Evolutionary conservation across 306 rosid species (phyloP).

Genomic region (Benincasa hispida): DNA sequence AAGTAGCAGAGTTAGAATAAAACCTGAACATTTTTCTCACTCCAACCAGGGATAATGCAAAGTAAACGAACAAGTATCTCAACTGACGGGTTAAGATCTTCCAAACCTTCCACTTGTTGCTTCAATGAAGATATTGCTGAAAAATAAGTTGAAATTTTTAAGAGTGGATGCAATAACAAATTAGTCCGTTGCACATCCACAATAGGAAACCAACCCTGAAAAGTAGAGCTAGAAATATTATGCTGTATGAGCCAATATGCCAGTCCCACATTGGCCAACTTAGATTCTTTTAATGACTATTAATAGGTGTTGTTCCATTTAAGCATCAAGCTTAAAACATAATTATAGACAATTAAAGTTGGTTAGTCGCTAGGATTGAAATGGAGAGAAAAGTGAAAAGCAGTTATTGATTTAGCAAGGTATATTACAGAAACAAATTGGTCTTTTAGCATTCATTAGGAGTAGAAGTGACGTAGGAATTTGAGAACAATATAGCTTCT

Average conservation of each 20-base stretch:
- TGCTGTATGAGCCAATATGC: neutral
- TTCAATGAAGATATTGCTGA: slow-evolving; percentile 49
- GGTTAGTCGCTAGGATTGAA: neutral
- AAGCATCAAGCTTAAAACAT: neutral
- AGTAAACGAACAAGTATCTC: slow-evolving; percentile 79
- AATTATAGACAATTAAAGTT: neutral
- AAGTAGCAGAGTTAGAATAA: slow-evolving; percentile 4
- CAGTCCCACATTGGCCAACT: neutral
- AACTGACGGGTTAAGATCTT: slow-evolving; percentile 47
- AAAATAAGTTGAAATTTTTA: neutral
- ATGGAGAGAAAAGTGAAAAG: neutral
- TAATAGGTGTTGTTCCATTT: neutral
- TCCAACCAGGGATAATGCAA: slow-evolving; percentile 91
- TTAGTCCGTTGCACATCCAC: neutral
- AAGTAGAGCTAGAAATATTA: neutral
- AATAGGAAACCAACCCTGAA: neutral
- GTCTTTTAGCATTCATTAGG: neutral
- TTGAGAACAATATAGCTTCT: too few relatives aligned
- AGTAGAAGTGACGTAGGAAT: neutral
- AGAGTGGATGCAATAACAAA: neutral
- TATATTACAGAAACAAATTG: neutral
- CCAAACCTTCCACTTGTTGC: slow-evolving; percentile 72
- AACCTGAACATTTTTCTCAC: slow-evolving; percentile 99
- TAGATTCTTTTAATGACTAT: neutral
- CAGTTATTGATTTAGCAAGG: neutral